Evolutionary conservation across 2,329 filamentous ascomycete genomes (phyloP).

Genomic region (Penicillium paneum): DNA sequence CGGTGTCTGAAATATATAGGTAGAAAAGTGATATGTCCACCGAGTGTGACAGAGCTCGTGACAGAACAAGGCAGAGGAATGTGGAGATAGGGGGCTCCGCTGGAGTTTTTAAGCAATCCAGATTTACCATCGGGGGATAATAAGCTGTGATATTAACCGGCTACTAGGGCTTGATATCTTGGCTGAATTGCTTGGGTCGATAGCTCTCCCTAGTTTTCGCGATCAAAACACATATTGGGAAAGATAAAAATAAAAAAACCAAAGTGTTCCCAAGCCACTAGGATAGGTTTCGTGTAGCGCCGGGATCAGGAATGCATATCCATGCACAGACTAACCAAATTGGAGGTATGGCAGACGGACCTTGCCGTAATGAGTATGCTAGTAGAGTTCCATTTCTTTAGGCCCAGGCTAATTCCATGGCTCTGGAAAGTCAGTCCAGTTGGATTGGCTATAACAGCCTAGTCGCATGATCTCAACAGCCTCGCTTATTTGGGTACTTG

Average conservation of each 20-base stretch:
- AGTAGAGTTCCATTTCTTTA: neutral
- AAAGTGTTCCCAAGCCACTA: neutral
- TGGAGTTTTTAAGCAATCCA: constrained; percentile 7
- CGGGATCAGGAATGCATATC: neutral
- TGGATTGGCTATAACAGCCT: neutral
- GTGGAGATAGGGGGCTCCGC: neutral
- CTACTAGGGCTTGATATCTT: constrained; percentile 1
- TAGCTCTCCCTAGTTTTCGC: neutral
- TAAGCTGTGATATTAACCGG: constrained; percentile 5
- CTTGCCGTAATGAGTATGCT: neutral
- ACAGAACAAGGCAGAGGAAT: neutral
- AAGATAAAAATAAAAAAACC: neutral
- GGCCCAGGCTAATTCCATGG: neutral
- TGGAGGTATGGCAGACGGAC: neutral
- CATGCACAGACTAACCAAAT: neutral
- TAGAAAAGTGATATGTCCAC: neutral
- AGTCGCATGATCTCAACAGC: neutral
- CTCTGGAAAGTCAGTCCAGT: neutral
- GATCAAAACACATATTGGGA: neutral
- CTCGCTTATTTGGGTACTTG: neutral
- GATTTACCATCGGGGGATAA: constrained; percentile 1
- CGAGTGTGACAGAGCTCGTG: neutral
- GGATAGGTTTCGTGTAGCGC: neutral
- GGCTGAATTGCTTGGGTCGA: neutral
- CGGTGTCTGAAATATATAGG: neutral